Base-by-base conservation (phyloP, 352 stramenopile genomes). In the Poterioochromonas sp. region DNA sequence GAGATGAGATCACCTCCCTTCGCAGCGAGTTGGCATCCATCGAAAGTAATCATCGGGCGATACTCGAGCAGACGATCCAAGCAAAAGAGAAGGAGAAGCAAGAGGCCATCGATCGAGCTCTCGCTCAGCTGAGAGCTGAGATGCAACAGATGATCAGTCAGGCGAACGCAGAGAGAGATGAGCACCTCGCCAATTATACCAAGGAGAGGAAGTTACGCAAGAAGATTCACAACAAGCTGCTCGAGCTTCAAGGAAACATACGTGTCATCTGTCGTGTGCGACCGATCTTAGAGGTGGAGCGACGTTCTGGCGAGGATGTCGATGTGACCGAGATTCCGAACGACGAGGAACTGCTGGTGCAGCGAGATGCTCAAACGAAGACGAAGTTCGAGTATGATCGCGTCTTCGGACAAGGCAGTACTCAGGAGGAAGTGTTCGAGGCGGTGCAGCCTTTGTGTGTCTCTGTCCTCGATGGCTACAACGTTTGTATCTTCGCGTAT, bases 231-330 rank as follows among this genome's bases (percentile, higher is more conserved):
- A 97, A 97, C 82, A 95, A 92, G 37, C 90, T 98, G 58, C 91
- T 97, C 77, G 93, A 97, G 77, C 82, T 98, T 44, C 90, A 93
- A 43, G 94, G 94, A 41, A 98, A 97, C 79, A 94, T 98, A 80
- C 88, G 94, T 3, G 94, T 98, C 12, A 87, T 97, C 54, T 91
- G 93, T 12, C 88, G 93, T 0, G 79, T 97, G 79, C 90, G 93
- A 78, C 94, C 93, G 15, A 92, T 97, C 77, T 76, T 96, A 70
- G 86, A 87, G 26, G 92, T 89, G 32, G 92, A 96, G 73, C 86
- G n/a, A 26, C 51, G 26, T 15, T 51, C 26, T 43, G 82, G 63
- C n/a, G 76, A 76, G 15, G 20, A 37, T 41, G 76, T 77, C 22
- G 64, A 84, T 44, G 74, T 85, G 22, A 80, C 80, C 20, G 65